Evolutionary conservation across 1,284 basidiomycete species (phyloP), one percentile per base, ranked within the genome.

Genomic region (Stygiomarasmius scandens): DNA sequence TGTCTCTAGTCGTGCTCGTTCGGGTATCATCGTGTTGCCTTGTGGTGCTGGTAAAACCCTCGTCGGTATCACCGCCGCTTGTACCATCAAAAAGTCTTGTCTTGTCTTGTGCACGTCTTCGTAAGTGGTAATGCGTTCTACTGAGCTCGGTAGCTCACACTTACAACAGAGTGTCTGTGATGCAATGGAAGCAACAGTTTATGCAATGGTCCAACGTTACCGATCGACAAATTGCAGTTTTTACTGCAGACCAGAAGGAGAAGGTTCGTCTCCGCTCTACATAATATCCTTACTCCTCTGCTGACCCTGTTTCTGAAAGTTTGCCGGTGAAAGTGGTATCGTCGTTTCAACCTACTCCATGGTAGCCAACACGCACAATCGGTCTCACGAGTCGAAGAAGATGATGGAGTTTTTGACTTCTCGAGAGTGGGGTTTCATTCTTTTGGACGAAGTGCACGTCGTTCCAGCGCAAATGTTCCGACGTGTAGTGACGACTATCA

Each of bases 21-120:
- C 96, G 49, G 97, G 97, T 2, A 41, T 41, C 16, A 99, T 99
- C 62, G 97, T 99, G 3, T 79, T 99, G 29, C 97, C 97, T 41
- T 99, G 97, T 70, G 97, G 97, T 60, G 97, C 97, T 29, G 97
- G 97, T 49, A 99, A 99, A 79, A 99, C 97, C 10, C 84, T 99
- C 3, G 97, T 99, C 5, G 97, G 97, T 16, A 98, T 99, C 68
- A 99, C 97, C 0, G 97, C 97, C 2, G 97, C 97, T 11, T 98
- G 96, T 69, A 99, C 97, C 19, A 97, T 99, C 77, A 98, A 98
- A 78, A 99, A 99, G 79, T 97, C 95, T 29, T 96, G 95, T 67
- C 82, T 99, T n/a, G 95, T 99, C 25, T 79, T 99, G 48, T 98
- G 96, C 74, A 98, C 96, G 23, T 97, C 95, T 48, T 94, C 93